phyloP scores from a whole-genome alignment of 345 rosid genomes.

The Hevea brasiliensis region DNA sequence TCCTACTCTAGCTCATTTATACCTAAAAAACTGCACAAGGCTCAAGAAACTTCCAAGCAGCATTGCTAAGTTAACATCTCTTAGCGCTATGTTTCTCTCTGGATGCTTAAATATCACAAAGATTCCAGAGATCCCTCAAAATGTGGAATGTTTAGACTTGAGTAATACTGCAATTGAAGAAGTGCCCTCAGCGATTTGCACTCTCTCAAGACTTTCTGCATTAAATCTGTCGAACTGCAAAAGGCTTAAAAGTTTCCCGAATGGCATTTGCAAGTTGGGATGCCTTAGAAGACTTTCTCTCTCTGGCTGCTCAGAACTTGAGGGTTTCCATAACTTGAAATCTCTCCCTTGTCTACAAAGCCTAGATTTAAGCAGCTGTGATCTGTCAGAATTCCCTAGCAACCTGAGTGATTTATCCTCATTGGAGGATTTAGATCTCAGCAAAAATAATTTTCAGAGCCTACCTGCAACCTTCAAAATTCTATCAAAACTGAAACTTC shows the following conservation, averaged over 20 bases:
- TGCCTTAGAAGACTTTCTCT: slow-evolving; percentile 1
- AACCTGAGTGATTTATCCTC: background rate
- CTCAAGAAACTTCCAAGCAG: background rate
- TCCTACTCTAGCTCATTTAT: background rate
- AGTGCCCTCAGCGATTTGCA: background rate
- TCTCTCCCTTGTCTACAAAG: background rate
- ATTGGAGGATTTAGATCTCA: background rate
- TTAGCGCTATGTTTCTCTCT: background rate
- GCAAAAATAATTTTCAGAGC: background rate
- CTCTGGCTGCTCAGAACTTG: slow-evolving; percentile 6
- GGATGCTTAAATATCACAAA: background rate
- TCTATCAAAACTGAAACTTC: background rate
- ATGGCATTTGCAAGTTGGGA: background rate
- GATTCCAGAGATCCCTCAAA: background rate
- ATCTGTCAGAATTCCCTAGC: background rate
- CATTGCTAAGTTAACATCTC: background rate
- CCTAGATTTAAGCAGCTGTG: background rate
- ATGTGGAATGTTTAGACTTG: background rate
- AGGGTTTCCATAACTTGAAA: background rate
- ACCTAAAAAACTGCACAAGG: background rate
- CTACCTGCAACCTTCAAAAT: slow-evolving; percentile 8
- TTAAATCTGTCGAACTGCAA: slow-evolving; percentile 1
- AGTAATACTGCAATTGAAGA: background rate
- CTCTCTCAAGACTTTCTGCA: background rate
- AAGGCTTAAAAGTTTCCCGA: background rate